A percentile compares a stretch with the other conserved stretches of the same genome.
phyloP scores from a whole-genome alignment of 2,329 filamentous ascomycete genomes.

The Penicillium sp. region DNA sequence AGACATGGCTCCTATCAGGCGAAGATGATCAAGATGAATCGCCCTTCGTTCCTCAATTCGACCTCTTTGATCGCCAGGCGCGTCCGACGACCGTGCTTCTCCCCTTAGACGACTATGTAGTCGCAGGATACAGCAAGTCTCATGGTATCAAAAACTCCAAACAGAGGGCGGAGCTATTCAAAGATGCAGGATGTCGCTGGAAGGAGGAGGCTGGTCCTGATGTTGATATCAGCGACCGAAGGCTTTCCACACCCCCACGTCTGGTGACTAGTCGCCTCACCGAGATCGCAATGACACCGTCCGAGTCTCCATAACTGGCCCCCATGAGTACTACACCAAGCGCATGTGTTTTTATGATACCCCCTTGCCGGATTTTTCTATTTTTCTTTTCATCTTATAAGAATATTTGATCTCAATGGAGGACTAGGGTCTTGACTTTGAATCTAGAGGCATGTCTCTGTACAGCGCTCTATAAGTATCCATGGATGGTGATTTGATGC shows the following conservation, averaged over 20 bases:
- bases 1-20: background rate
- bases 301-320: background rate
- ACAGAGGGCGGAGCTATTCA: conserved; percentile 47
- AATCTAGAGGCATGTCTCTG: background rate
- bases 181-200: conserved; percentile 48
- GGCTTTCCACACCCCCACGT: conserved; percentile 54
- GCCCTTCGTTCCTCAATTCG: background rate
- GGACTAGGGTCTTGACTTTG: background rate
- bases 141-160: conserved; percentile 45
- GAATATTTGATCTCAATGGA: background rate
- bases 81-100: conserved; percentile 38
- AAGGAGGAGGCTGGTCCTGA: conserved; percentile 55
- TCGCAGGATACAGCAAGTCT: conserved; percentile 44
- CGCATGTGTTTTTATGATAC: background rate
- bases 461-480: background rate
- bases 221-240: conserved; percentile 55
- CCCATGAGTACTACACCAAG: background rate
- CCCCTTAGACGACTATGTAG: conserved; percentile 32
- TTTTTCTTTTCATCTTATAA: background rate
- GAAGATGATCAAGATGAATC: background rate
- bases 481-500: background rate
- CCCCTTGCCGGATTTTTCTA: too few relatives aligned
- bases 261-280: conserved; percentile 52
- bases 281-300: conserved; percentile 46
- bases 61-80: background rate